Evolutionary conservation across 1,139 yeast genomes (phyloP).

Genomic region (Taphrina communis): DNA sequence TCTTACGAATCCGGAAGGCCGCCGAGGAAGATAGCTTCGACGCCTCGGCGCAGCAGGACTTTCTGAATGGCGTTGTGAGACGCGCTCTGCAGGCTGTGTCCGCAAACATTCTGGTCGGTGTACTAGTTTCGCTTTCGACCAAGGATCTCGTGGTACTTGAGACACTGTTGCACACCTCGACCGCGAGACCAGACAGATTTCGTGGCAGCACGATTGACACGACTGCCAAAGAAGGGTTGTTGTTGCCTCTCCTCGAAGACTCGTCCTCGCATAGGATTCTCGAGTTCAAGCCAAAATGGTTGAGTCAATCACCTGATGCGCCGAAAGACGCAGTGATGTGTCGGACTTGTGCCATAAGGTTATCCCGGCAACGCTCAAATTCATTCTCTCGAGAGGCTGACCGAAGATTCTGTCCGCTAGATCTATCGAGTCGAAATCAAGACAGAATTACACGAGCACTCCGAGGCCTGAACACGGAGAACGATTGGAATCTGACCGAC

Average conservation of each 20-base stretch:
- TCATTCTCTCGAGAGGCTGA: neutral
- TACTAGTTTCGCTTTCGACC: neutral
- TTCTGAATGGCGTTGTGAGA: neutral
- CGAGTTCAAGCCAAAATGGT: conserved; percentile 60
- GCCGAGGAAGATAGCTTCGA: neutral
- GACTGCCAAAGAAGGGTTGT: neutral
- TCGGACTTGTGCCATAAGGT: conserved; percentile 57
- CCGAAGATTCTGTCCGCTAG: conserved; percentile 53
- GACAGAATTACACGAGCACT: conserved; percentile 3
- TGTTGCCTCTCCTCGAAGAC: conserved; percentile 9
- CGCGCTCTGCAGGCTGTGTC: neutral
- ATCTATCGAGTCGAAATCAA: conserved; percentile 47
- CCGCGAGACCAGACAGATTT: conserved; percentile 9
- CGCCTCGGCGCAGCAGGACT: conserved; percentile 2
- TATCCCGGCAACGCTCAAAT: conserved; percentile 47
- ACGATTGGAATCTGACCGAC: neutral
- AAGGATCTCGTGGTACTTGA: neutral
- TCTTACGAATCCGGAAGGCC: conserved; percentile 21
- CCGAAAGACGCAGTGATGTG: conserved; percentile 51
- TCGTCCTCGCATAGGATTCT: conserved; percentile 41
- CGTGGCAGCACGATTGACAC: conserved; percentile 6
- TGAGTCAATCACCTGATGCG: conserved; percentile 52
- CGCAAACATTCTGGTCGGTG: neutral
- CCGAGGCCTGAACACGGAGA: neutral
- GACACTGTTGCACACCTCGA: neutral